Base-by-base conservation (phyloP, 2,329 filamentous ascomycete genomes). In the Cercospora canescens region DNA sequence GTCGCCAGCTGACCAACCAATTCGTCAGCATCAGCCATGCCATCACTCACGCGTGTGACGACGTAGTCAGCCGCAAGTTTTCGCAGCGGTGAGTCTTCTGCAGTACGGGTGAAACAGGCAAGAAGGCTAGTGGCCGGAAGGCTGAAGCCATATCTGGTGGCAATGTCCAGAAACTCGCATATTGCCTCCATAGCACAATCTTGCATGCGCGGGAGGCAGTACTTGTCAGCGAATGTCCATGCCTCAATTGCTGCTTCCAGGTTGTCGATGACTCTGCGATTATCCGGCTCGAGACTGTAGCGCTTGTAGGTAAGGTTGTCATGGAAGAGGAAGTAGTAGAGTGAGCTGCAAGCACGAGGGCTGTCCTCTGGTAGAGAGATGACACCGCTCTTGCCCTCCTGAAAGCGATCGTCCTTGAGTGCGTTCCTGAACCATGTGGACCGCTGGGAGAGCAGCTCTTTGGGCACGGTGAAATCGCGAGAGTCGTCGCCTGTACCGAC, bases 211-310 rank as follows among this genome's bases (percentile, higher is more conserved):
- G n/a, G 9, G 21, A 55, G 21, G 11, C 3, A 12, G 24, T 62
- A 62, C 34, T 62, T 62, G 12, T 62, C 60, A 2, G 41, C 60
- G 18, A 62, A 62, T 21, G 56, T 30, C 60, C 48, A 62, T 12
- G 35, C 18, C 1, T 62, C 60, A 3, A 55, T 28, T 6, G 35
- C 11, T 3, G 14, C 9, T 18, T 56, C 21, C 28, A 62, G 9
- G 12, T 41, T 48, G 12, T 56, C 18, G 21, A 32, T 24, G 32
- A 18, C 12, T 18, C 18, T 34, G 21, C 30, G 34, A 18, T 11
- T 24, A n/a, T 45, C 37, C 5, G n/a, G 11, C 9, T 16, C 58
- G 32, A 55, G 60, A 5, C 45, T 21, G 14, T 45, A 24, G 12
- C 21, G 18, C 14, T 21, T 11, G 16, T 37, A 41, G 4, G 16